Evolutionary conservation across 129 eudicot genomes (phyloP), one percentile per base, ranked within the genome.

Genomic region (Chrysanthemum lavandulifolium): DNA sequence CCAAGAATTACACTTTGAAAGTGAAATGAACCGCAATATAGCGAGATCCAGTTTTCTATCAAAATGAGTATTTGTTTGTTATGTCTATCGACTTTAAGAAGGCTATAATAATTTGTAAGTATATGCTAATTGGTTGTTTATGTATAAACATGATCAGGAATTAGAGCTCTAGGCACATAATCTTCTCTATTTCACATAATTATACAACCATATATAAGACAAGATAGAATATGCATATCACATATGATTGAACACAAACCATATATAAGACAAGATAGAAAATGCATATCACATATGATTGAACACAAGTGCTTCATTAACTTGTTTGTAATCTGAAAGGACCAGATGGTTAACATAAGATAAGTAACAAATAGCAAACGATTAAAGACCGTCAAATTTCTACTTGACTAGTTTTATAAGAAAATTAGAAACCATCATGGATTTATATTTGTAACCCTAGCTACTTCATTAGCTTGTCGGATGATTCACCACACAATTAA

Each of bases 401-500:
- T 77, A 62, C 49, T 18, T 55, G 40, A 68, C 7, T 68, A 57
- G 50, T 16, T 31, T 48, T 27, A 3, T 52, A 56, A 68, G 79
- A 14, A 57, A 73, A 54, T 45, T 16, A 76, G 51, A 14, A 76
- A 29, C 74, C 29, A 43, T 62, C 67, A 56, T 72, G 71, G 71
- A 61, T 40, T 45, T 48, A 63, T 63, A 7, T 45, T 68, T 36
- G 40, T 61, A 52, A 63, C 60, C 73, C 79, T 61, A 23, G 25
- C 25, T 23, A 77, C 57, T 60, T 68, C 40, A 12, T 63, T 74
- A 65, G 52, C 64, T 29, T 36, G 50, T 55, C 71, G 78, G 61
- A 33, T 63, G 81, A 61, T 55, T 77, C 81, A 11, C 81, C 84
- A 65, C 70, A 19, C 64, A 77, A 74, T 68, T 56, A 65, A 71